Evolutionary conservation across 805 yeast genomes (phyloP).

Genomic region (Schizosaccharomyces octosporus): DNA sequence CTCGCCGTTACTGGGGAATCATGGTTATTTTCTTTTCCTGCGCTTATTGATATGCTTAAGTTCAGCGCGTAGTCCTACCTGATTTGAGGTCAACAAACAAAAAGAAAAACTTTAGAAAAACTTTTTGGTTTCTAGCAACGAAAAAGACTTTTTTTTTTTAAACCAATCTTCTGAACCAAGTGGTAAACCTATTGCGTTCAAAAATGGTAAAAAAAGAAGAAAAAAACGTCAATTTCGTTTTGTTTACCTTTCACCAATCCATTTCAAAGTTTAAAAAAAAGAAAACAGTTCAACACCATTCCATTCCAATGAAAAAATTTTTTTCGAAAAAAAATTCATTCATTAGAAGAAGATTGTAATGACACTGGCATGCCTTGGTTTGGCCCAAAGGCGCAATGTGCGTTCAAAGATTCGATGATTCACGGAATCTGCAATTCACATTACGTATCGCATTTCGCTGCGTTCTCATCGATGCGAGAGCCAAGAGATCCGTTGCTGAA

Average conservation of each 20-base stretch:
- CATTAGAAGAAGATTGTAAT: constrained; percentile 16
- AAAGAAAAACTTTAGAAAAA: too few species aligned
- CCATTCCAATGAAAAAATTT: too few species aligned
- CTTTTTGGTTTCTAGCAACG: too few species aligned
- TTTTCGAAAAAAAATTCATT: too few species aligned
- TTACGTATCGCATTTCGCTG: constrained; percentile 23
- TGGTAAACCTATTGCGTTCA: neutral
- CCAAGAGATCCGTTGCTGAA: constrained; percentile 22
- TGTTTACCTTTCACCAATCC: neutral
- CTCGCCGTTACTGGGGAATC: constrained; percentile 23
- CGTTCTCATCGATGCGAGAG: constrained; percentile 24
- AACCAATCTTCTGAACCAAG: neutral
- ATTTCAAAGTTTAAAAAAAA: too few species aligned
- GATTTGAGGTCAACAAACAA: constrained; percentile 19
- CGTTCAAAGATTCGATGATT: constrained; percentile 24
- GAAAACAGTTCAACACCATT: neutral
- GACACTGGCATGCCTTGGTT: constrained; percentile 20
- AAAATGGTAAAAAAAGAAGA: neutral
- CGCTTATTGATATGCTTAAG: constrained; percentile 22
- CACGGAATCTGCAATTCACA: constrained; percentile 19
- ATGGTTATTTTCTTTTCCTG: constrained; percentile 24
- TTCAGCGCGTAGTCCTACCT: constrained; percentile 16
- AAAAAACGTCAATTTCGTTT: neutral
- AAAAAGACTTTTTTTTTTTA: too few species aligned
- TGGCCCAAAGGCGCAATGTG: constrained; percentile 22